A percentile compares a stretch with the other conserved stretches of the same genome.
Conservation (phyloP, 306 rosid genomes). For the Malus sylvestris region DNA sequence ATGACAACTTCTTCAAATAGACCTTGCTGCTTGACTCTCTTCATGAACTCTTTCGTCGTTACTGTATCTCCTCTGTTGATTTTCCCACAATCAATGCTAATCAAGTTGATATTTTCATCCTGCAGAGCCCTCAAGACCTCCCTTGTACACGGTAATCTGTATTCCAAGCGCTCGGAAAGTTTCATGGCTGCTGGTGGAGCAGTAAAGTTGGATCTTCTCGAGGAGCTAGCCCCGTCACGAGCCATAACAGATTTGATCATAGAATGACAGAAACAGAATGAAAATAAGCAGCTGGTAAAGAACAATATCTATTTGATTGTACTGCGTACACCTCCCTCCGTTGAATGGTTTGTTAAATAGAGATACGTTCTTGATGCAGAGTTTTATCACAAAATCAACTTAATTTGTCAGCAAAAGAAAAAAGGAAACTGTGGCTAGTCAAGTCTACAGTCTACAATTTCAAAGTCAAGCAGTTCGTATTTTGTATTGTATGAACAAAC, state of each 20-base stretch:
- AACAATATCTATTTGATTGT: neutral
- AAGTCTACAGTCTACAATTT: neutral
- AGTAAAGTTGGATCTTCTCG: neutral
- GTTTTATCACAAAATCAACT: neutral
- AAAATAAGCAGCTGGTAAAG: neutral
- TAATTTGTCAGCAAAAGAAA: neutral
- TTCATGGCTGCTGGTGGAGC: neutral
- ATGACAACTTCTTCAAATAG: conserved; percentile 4
- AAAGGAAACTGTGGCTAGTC: neutral
- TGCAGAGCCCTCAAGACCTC: neutral
- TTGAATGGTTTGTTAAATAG: neutral
- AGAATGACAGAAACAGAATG: neutral
- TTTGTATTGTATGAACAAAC: neutral
- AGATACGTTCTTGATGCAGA: neutral
- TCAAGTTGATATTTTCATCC: neutral
- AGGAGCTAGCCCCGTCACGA: neutral
- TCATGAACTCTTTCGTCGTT: neutral
- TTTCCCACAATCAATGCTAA: neutral
- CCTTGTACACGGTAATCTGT: neutral
- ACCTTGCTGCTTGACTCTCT: neutral
- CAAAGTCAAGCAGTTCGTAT: neutral
- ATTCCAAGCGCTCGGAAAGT: neutral
- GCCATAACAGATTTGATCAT: neutral
- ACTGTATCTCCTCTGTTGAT: neutral
- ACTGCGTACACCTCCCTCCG: too few species aligned